Evolutionary conservation across 768 basidiomycete species (phyloP).

Genomic region (Cyclocybe cylindracea): DNA sequence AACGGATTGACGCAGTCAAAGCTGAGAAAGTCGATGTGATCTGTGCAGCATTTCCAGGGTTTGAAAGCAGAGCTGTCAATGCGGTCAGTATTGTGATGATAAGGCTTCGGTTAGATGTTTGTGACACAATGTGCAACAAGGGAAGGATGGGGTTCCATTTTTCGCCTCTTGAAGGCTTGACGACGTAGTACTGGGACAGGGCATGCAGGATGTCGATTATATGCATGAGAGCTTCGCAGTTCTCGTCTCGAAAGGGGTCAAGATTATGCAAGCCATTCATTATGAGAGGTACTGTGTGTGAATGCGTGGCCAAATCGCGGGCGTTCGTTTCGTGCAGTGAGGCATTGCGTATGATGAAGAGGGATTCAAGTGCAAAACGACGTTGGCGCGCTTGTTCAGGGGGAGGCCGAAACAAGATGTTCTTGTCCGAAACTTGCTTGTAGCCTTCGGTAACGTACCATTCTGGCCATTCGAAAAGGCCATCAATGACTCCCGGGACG

Average conservation of each 20-base stretch:
- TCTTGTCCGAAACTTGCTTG: slow-evolving; percentile 39
- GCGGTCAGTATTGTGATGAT: slow-evolving; percentile 66
- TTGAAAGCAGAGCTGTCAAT: slow-evolving; percentile 62
- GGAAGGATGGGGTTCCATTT: slow-evolving; percentile 54
- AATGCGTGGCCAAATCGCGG: slow-evolving; percentile 55
- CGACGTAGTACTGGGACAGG: slow-evolving; percentile 48
- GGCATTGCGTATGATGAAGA: slow-evolving; percentile 86
- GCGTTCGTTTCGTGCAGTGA: slow-evolving; percentile 71
- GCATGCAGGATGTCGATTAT: slow-evolving; percentile 71
- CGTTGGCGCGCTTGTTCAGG: slow-evolving; percentile 54
- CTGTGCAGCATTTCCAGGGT: slow-evolving; percentile 56
- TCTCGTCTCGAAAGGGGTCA: slow-evolving; percentile 60
- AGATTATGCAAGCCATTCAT: slow-evolving; percentile 66
- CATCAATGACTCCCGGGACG: slow-evolving; percentile 80
- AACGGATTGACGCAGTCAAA: slow-evolving; percentile 63
- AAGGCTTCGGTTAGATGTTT: slow-evolving; percentile 72
- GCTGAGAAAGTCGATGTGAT: slow-evolving; percentile 59
- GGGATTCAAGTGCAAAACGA: slow-evolving; percentile 80
- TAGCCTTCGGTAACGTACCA: slow-evolving; percentile 74
- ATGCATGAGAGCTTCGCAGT: slow-evolving; percentile 72
- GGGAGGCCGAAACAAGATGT: slow-evolving; percentile 56
- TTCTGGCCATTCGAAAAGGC: slow-evolving; percentile 86
- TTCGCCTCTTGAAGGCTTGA: slow-evolving; percentile 30
- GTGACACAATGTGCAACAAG: slow-evolving; percentile 53
- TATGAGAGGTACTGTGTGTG: slow-evolving; percentile 66